phyloP scores from a whole-genome alignment of 2,329 filamentous ascomycete species.

The Byssothecium circinans region DNA sequence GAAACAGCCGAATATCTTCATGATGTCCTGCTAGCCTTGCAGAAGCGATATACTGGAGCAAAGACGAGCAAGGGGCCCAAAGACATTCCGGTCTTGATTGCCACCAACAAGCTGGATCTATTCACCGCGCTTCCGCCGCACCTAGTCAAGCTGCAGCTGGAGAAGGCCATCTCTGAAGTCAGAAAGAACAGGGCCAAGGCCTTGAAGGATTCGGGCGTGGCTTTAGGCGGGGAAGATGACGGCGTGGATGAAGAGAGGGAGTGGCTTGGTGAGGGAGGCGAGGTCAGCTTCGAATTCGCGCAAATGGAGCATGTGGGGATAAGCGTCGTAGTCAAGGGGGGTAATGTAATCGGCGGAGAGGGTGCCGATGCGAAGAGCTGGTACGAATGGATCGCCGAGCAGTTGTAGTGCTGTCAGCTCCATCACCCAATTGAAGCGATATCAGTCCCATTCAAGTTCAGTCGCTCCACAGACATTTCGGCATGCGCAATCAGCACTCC shows the following conservation, averaged over 20 bases:
- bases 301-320: constrained; percentile 84
- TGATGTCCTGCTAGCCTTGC: constrained; percentile 80
- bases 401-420: constrained; percentile 54
- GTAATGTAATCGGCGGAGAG: constrained; percentile 65
- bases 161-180: constrained; percentile 79
- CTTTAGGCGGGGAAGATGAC: constrained; percentile 57
- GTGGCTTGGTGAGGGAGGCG: constrained; percentile 80
- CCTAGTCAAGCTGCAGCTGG: constrained; percentile 73
- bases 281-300: constrained; percentile 74
- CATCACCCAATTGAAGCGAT: neutral
- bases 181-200: constrained; percentile 75
- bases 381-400: constrained; percentile 87
- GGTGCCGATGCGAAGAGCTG: constrained; percentile 76
- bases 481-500: neutral
- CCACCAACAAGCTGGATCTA: constrained; percentile 93
- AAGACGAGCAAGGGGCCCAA: constrained; percentile 61
- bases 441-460: neutral
- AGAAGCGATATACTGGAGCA: constrained; percentile 66
- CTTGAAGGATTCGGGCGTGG: constrained; percentile 78
- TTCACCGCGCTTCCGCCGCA: constrained; percentile 86
- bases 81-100: constrained; percentile 75
- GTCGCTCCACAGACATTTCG: neutral
- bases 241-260: constrained; percentile 68
- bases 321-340: constrained; percentile 74
- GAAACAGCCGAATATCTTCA: constrained; percentile 84